phyloP scores from a whole-genome alignment of 192 early-diverging fungal species.

The Chytriomyces sp. region DNA sequence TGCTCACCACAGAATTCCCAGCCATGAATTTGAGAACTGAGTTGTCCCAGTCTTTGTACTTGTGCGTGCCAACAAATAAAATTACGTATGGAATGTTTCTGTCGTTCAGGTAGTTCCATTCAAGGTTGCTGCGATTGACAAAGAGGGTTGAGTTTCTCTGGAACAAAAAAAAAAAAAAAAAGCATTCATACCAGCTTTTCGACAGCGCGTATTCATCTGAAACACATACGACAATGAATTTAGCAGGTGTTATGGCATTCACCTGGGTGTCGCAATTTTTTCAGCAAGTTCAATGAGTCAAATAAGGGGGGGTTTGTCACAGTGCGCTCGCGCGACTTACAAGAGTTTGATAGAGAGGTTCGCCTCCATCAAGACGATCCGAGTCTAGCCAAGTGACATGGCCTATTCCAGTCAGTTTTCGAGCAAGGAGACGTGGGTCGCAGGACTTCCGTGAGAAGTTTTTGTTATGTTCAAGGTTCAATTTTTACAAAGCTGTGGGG shows the following conservation, averaged over 20 bases:
- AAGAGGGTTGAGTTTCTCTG: too few relatives aligned
- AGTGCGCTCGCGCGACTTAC: not conserved
- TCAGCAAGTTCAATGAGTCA: not conserved
- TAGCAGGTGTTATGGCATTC: constrained; percentile 16
- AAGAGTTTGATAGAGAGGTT: constrained; percentile 20
- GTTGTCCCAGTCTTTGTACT: not conserved
- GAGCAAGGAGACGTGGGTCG: constrained; percentile 16
- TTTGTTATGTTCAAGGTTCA: not conserved
- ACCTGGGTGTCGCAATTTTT: constrained; percentile 8
- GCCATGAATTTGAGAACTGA: constrained; percentile 17
- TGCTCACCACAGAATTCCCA: not conserved
- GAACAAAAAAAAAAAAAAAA: not conserved
- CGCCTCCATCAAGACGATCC: constrained; percentile 2
- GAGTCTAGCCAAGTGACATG: constrained; percentile 26
- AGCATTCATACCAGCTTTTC: constrained; percentile 14
- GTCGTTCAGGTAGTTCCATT: not conserved
- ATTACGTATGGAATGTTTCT: constrained; percentile 8
- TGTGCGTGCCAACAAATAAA: constrained; percentile 1
- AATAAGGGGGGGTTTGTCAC: not conserved
- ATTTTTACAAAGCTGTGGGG: not conserved
- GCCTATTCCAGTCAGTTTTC: constrained; percentile 17
- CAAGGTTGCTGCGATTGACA: not conserved
- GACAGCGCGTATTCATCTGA: constrained; percentile 28
- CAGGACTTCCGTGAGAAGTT: constrained; percentile 12
- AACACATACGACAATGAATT: constrained; percentile 29